Conservation (phyloP, 768 basidiomycete genomes). For the Termitomyces sp. region DNA sequence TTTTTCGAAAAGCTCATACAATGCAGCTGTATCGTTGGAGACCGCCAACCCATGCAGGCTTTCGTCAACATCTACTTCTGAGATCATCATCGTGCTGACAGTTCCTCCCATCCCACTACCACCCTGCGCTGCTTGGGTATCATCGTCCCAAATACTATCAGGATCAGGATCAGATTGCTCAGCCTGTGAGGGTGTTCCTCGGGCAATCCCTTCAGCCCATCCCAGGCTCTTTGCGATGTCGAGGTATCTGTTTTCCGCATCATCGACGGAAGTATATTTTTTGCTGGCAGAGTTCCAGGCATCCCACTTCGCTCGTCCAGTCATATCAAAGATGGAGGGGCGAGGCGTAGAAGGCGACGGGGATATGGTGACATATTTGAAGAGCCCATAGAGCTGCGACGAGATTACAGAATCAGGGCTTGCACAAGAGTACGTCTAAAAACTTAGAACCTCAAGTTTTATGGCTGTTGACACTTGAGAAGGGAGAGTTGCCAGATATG, state of each 20-base stretch:
- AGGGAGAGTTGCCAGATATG: conserved; percentile 54
- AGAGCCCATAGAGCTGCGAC: conserved; percentile 76
- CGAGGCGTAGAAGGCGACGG: conserved; percentile 46
- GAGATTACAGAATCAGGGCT: conserved; percentile 28
- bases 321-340: conserved; percentile 74
- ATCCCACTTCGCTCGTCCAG: conserved; percentile 84
- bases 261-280: conserved; percentile 34
- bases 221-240: conserved; percentile 64
- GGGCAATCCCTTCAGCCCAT: conserved; percentile 40
- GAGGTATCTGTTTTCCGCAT: conserved; percentile 62
- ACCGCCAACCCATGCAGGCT: conserved; percentile 62
- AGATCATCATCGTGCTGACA: conserved; percentile 55
- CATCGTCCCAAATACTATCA: conserved; percentile 40
- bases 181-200: conserved; percentile 4
- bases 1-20: conserved; percentile 38
- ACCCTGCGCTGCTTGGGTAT: conserved; percentile 23
- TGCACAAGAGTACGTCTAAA: conserved; percentile 24
- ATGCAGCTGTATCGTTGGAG: conserved; percentile 39
- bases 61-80: conserved; percentile 27
- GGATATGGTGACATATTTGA: conserved; percentile 68
- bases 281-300: conserved; percentile 60
- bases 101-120: conserved; percentile 48
- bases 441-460: conserved; percentile 69
- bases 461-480: conserved; percentile 52
- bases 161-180: conserved; percentile 22